Evolutionary conservation across 1,284 basidiomycete species (phyloP).

Genomic region (Pseudozyma hubeiensis): DNA sequence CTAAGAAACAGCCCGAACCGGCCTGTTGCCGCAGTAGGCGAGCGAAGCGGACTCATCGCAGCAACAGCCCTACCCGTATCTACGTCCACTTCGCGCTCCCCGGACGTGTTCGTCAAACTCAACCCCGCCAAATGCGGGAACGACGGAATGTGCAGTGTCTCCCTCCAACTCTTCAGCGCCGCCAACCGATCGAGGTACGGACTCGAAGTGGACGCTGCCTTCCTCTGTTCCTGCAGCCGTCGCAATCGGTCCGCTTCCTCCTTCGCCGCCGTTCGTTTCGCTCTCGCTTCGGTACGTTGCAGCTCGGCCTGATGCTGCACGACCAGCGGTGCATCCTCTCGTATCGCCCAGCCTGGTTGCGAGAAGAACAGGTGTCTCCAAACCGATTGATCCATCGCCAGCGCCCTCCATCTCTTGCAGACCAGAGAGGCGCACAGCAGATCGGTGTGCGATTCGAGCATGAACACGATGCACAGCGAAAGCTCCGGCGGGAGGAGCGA

Average conservation of each 20-base stretch:
- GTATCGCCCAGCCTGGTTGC: conserved; percentile 47
- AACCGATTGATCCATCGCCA: conserved; percentile 37
- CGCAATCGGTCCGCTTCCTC: conserved; percentile 27
- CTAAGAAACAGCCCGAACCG: conserved; percentile 45
- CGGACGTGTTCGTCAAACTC: conserved; percentile 3
- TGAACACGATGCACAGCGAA: conserved; percentile 41
- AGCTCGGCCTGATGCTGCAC: conserved; percentile 37
- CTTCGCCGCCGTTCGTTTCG: conserved; percentile 12
- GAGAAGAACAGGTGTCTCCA: conserved; percentile 52
- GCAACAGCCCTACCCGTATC: conserved; percentile 13
- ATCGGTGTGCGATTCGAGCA: conserved; percentile 31
- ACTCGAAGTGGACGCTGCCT: conserved; percentile 13
- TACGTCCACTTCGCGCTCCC: conserved; percentile 15
- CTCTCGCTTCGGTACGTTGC: conserved; percentile 13
- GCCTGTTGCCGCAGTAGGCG: conserved; percentile 34
- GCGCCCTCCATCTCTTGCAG: conserved; percentile 32
- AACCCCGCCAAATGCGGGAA: conserved; percentile 26
- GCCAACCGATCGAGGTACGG: conserved; percentile 26
- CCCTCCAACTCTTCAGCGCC: conserved; percentile 43
- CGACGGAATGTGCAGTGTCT: conserved; percentile 49
- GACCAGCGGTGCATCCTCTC: conserved; percentile 46
- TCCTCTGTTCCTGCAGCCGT: conserved; percentile 17
- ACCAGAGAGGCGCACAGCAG: conserved; percentile 34
- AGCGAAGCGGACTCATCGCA: conserved; percentile 33
- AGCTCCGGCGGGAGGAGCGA: conserved; percentile 46